Evolutionary conservation across 1,139 yeast genomes (phyloP).

Genomic region (Candida albicans): DNA sequence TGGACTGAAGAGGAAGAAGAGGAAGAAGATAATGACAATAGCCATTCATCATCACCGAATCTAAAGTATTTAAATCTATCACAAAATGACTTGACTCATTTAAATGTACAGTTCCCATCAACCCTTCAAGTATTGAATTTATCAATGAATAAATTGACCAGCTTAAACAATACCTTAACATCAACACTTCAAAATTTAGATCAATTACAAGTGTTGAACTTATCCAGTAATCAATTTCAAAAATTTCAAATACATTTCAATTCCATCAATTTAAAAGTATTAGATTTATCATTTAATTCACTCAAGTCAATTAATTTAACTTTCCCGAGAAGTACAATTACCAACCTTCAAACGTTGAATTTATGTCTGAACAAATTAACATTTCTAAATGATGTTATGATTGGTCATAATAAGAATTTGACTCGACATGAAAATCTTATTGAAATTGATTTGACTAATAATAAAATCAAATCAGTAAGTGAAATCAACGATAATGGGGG

Average conservation of each 20-base stretch:
- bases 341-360: conserved; percentile 18
- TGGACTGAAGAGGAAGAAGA: conserved; percentile 11
- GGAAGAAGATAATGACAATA: too few species aligned
- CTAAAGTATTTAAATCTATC: conserved; percentile 17
- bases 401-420: conserved; percentile 17
- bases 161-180: conserved; percentile 7
- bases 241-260: conserved; percentile 10
- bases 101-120: conserved; percentile 13
- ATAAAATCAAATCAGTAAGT: conserved; percentile 13
- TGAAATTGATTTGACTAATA: conserved; percentile 24
- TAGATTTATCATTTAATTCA: conserved; percentile 21
- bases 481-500: conserved; percentile 5
- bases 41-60: conserved; percentile 5
- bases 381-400: conserved; percentile 12
- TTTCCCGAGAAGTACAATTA: conserved; percentile 14
- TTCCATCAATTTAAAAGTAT: conserved; percentile 10
- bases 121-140: conserved; percentile 14
- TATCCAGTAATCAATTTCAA: conserved; percentile 17
- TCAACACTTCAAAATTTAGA: conserved; percentile 11
- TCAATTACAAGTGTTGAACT: conserved; percentile 13
- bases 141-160: conserved; percentile 13
- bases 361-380: conserved; percentile 20
- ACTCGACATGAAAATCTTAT: conserved; percentile 17
- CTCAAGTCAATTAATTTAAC: conserved; percentile 11
- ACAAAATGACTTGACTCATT: conserved; percentile 15